Conservation (phyloP, 202 grass and related monocot genomes). For the Saccharum hybrid region DNA sequence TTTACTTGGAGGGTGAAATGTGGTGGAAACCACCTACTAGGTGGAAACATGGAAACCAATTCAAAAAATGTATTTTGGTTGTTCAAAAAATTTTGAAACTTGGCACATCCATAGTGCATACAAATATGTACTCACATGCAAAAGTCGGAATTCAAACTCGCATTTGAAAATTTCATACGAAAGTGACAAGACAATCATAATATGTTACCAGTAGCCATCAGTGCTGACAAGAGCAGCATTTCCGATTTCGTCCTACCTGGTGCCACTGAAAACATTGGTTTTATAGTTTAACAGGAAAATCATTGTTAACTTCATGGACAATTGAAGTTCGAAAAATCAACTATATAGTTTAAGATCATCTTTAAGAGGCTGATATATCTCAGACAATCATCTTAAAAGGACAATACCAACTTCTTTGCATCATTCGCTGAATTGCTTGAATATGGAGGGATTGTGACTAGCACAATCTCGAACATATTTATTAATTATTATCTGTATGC, state of each 20-base stretch:
- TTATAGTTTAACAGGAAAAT: conserved; percentile 3
- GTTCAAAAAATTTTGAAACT: too few species aligned
- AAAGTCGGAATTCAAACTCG: too few species aligned
- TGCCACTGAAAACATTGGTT: not conserved
- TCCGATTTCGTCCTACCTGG: not conserved
- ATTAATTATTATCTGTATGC: not conserved
- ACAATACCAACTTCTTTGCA: not conserved
- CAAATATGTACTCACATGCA: too few species aligned
- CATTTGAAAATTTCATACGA: too few species aligned
- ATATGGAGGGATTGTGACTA: not conserved
- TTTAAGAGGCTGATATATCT: conserved; percentile 10
- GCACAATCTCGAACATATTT: not conserved
- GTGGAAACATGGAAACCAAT: too few species aligned
- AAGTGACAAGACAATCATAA: not conserved
- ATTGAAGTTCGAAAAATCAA: not conserved
- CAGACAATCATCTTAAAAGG: not conserved
- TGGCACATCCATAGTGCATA: too few species aligned
- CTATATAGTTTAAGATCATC: not conserved
- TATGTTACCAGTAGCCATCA: not conserved
- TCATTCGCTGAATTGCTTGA: not conserved
- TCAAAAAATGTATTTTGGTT: too few species aligned
- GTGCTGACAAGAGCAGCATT: not conserved
- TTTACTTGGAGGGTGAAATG: not conserved
- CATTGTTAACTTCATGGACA: not conserved
- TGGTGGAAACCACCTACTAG: too few species aligned